phyloP scores from a whole-genome alignment of 352 stramenopile genomes.

The Globisporangium okanoganense region DNA sequence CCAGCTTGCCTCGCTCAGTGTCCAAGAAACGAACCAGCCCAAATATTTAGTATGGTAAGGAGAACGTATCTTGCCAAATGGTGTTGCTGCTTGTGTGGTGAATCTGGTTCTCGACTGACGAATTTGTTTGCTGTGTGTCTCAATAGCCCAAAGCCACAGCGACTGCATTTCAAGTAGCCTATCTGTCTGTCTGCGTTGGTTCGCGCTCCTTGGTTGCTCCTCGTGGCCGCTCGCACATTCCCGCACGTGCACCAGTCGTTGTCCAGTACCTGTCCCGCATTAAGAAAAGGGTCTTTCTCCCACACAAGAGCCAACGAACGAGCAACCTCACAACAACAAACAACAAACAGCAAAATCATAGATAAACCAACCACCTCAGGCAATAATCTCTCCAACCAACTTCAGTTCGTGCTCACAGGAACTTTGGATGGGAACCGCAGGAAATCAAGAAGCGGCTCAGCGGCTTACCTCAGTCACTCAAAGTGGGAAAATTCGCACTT shows the following conservation, averaged over 20 bases:
- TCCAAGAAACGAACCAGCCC: slow-evolving; percentile 22
- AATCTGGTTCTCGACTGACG: background rate
- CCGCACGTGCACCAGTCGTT: slow-evolving; percentile 2
- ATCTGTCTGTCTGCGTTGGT: slow-evolving; percentile 12
- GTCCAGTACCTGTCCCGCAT: slow-evolving; percentile 8
- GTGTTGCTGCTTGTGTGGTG: background rate
- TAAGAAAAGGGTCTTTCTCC: background rate
- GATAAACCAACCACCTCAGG: background rate
- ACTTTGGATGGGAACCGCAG: background rate
- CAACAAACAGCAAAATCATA: background rate
- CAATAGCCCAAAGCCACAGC: slow-evolving; percentile 25
- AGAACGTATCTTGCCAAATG: background rate
- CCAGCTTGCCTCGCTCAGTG: slow-evolving; percentile 21
- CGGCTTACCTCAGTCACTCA: background rate
- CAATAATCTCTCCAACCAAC: background rate
- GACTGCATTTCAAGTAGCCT: slow-evolving; percentile 18
- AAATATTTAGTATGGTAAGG: slow-evolving; percentile 32
- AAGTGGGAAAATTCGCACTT: background rate
- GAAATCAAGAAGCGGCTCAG: background rate
- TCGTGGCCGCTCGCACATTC: background rate
- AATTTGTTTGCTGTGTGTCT: background rate
- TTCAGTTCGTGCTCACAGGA: background rate
- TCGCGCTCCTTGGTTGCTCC: background rate
- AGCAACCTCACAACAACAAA: background rate
- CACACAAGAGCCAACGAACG: background rate